Conservation (phyloP, 805 yeast species). For the Monosporozyma yasuniensis region DNA sequence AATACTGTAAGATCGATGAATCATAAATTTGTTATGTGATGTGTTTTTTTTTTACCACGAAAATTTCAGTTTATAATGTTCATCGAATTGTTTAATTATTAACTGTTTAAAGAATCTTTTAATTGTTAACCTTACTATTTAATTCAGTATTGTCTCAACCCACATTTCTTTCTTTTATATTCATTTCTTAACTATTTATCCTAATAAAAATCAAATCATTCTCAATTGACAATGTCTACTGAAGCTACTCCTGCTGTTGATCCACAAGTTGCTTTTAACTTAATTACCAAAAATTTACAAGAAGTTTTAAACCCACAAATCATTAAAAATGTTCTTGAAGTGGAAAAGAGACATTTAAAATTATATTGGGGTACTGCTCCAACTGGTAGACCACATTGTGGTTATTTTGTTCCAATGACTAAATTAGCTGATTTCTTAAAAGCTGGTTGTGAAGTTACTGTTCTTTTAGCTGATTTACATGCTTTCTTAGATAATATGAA, state of each 20-base stretch:
- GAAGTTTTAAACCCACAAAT: conserved; percentile 86
- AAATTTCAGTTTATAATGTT: too few relatives aligned
- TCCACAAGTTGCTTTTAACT: conserved; percentile 56
- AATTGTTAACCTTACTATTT: too few relatives aligned
- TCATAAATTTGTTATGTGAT: too few relatives aligned
- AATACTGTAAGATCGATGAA: too few relatives aligned
- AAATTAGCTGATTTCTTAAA: conserved; percentile 88
- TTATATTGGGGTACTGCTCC: conserved; percentile 99
- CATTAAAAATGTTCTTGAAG: conserved; percentile 74
- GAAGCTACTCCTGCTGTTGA: conserved; percentile 23
- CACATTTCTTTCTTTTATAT: too few relatives aligned
- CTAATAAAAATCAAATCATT: neutral
- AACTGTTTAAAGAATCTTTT: too few relatives aligned
- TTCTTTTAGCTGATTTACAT: conserved; percentile 88
- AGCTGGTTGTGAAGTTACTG: conserved; percentile 93
- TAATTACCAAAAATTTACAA: conserved; percentile 80
- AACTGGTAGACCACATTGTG: conserved; percentile 97
- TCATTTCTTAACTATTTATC: neutral
- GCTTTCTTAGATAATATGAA: conserved; percentile 98
- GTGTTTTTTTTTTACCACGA: too few relatives aligned
- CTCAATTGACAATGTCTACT: neutral
- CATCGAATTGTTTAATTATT: too few relatives aligned
- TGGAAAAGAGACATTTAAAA: conserved; percentile 70
- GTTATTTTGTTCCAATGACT: conserved; percentile 96
- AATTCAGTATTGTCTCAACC: too few relatives aligned